These are phyloP conservation scores for Coleophoma eucalyptorum DNA, from an alignment of 2,329 filamentous ascomycete genomes.

Conservation along the genomic window DNA sequence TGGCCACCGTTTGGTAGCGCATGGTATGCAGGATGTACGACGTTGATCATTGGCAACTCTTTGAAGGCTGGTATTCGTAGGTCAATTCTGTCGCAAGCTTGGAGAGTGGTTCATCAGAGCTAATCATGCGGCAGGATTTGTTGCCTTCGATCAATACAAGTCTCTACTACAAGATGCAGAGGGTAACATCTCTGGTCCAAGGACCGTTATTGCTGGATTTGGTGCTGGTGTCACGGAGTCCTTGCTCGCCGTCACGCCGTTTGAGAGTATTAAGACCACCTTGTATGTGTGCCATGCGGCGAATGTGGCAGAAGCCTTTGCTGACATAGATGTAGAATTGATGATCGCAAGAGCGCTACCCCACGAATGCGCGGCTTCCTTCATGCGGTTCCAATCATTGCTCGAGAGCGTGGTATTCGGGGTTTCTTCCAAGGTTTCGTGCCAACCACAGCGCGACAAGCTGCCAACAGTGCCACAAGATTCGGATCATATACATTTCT, in stretches of 20 bases:
- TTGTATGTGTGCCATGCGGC: constrained; percentile 43
- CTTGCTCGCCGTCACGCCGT: constrained; percentile 88
- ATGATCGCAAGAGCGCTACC: constrained; percentile 83
- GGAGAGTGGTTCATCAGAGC: constrained; percentile 28
- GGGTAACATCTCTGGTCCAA: constrained; percentile 84
- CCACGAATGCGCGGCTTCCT: constrained; percentile 90
- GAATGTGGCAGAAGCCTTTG: too few relatives aligned
- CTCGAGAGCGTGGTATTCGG: constrained; percentile 78
- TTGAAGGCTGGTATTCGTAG: constrained; percentile 89
- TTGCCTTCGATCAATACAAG: constrained; percentile 96
- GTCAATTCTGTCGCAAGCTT: too few relatives aligned
- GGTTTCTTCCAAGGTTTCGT: constrained; percentile 98
- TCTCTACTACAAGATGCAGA: constrained; percentile 73
- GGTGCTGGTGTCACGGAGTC: constrained; percentile 94
- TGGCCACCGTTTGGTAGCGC: constrained; percentile 91
- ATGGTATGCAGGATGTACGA: constrained; percentile 98
- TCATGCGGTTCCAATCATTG: constrained; percentile 84
- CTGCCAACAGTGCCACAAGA: constrained; percentile 87
- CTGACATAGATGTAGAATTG: constrained; percentile 56
- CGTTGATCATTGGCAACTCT: constrained; percentile 93
- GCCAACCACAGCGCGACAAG: constrained; percentile 90
- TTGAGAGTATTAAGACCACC: constrained; percentile 97
- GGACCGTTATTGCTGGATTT: constrained; percentile 90
- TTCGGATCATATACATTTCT: constrained; percentile 90
- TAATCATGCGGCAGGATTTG: constrained; percentile 58